Base-by-base conservation (phyloP, 2,329 filamentous ascomycete genomes). In the Venturia effusa region DNA sequence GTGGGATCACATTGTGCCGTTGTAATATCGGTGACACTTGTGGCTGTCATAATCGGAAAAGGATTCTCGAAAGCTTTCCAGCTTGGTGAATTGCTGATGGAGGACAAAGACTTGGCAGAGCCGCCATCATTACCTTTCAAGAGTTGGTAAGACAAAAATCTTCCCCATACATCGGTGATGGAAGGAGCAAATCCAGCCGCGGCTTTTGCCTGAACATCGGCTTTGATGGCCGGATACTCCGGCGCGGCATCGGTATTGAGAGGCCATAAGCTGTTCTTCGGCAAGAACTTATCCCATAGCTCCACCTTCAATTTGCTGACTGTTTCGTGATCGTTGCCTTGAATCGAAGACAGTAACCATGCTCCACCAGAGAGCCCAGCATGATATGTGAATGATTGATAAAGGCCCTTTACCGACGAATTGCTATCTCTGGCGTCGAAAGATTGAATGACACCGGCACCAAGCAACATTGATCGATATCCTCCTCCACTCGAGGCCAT, bases 301-400 rank as follows among this genome's bases (percentile, higher is more conserved):
- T 70, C 72, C 19, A 74, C 69, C 34, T 71, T 69, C 6, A 81
- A 69, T 37, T 70, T 71, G 4, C 73, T 74, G 61, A 80, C 72
- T 1, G 77, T 80, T 1, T 77, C 76, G 68, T 75, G 79, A 66
- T 80, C 77, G 69, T 79, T 80, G 8, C 76, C 78, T 13, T 74
- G 73, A 22, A 80, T 63, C 2, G 78, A 78, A 3, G 75, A 75
- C 0, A 80, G 67, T n/a, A 81, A 70, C 79, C 78, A 81, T 2
- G 70, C 68, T 45, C 79, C 79, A 32, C 78, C 77, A n/a, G 78
- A 79, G 3, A 81, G 70, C 10, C 75, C 79, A 57, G 75, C 69
- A 51, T 80, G 74, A 66, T 81, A 81, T 3, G 78, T 79, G 13
- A 80, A 60, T 5, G 71, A 74, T 68, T 81, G 79, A 62, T 74